These are phyloP conservation scores for Scheffersomyces spartinae DNA, from an alignment of 805 yeast genomes.

Conservation along the genomic window DNA sequence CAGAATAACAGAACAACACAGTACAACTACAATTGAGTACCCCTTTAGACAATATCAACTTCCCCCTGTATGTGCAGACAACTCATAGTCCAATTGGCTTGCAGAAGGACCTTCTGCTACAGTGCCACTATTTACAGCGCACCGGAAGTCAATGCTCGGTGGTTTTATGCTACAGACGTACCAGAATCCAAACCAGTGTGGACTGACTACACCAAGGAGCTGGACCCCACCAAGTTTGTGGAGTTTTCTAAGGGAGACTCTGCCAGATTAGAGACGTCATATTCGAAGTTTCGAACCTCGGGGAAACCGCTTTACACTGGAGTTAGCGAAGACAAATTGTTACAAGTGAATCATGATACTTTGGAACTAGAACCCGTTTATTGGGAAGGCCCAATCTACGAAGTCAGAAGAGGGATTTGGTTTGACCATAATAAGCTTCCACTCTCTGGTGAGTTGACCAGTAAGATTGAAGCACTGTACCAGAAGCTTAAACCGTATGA, in stretches of 20 bases:
- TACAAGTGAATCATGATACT: constrained; percentile 51
- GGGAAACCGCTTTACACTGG: constrained; percentile 17
- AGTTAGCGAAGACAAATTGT: constrained; percentile 75
- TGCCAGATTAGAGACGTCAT: constrained; percentile 43
- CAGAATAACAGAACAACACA: no score
- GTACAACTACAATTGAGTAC: no score
- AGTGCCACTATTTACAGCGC: no score
- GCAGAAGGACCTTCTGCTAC: no score
- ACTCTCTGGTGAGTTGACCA: constrained; percentile 35
- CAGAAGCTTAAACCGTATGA: constrained; percentile 24
- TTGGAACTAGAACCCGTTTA: constrained; percentile 57
- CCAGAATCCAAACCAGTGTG: constrained; percentile 61
- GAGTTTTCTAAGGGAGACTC: constrained; percentile 63
- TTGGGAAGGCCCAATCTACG: constrained; percentile 84
- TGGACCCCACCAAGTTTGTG: constrained; percentile 46
- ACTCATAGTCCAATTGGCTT: no score
- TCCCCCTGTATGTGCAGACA: no score
- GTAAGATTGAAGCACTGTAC: constrained; percentile 50
- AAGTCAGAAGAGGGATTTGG: constrained; percentile 82
- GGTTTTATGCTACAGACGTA: constrained; percentile 81
- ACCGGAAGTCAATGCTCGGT: constrained; percentile 31
- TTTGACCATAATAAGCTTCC: constrained; percentile 51
- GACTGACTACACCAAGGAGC: constrained; percentile 37
- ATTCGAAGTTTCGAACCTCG: constrained; percentile 11
- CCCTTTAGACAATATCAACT: no score